Evolutionary conservation across 1,284 basidiomycete species (phyloP), one percentile per base, ranked within the genome.

Genomic region (Cryptococcus floricola): DNA sequence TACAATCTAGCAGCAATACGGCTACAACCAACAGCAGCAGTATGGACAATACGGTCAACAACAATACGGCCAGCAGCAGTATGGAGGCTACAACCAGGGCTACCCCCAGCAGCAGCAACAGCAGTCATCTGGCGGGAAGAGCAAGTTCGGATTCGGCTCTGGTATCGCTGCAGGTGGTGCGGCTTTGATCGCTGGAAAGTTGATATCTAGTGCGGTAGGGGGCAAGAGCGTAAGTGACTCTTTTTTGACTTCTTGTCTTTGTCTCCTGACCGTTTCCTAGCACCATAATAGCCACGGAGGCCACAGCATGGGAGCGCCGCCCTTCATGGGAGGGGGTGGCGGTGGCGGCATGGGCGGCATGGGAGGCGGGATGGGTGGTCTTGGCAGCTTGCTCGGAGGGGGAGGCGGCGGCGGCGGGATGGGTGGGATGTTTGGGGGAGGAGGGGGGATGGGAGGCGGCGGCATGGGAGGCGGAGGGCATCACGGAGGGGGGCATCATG

Each of bases 281-380:
- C 50, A 48, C 43, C 47, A 53, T 39, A 48, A 55, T 52, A 54
- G 55, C 2, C n/a, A 42, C n/a, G 53, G 60, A 10, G 25, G 46
- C 7, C 67, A 69, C 48, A 45, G 38, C 18, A 65, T 66, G 60
- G 69, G 69, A 27, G 62, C 68, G 13, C 69, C 69, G 8, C 68
- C 70, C 3, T 70, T 69, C 62, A 64, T 68, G 65, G 61, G 60
- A 27, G 57, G 61, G 42, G 54, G 57, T 8, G 54, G 54, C 4
- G 59, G 59, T 53, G 48, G 19, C 23, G 23, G 23, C 19, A 23
- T 23, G 23, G 58, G 57, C 39, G 57, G 56, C 18, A 61, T 52
- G 51, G 48, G 44, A 37, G 50, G 57, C 39, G 57, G 56, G 16
- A 61, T 52, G 51, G 48, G 44, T 27, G 50, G 50, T 8, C n/a